Base-by-base conservation (phyloP, 2,329 filamentous ascomycete species). In the Phaeosphaeria sp. region DNA sequence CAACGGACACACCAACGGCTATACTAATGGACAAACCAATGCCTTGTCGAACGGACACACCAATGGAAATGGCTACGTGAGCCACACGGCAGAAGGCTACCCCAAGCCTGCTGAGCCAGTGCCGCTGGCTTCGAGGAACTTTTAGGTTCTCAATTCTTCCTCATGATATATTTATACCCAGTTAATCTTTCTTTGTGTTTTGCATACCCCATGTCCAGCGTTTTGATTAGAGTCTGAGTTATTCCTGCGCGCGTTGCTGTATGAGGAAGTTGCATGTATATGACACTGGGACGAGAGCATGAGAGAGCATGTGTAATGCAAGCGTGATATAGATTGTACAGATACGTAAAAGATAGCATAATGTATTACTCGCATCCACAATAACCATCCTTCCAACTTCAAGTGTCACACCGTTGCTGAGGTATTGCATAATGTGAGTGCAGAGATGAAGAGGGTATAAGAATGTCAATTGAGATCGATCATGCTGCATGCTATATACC, bases 401-500 rank as follows among this genome's bases (percentile, higher is more conserved):
- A 9, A 18, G 17, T 18, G 41, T 9, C n/a, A 43, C 20, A 11
- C 17, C n/a, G 20, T 7, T 43, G 9, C 17, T 25, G 42, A 17
- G 15, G 39, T 20, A n/a, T n/a, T 10, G 6, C n/a, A 17, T 10
- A 23, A 22, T 1, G 17, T 41, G n/a, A 39, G 17, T 27, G n/a
- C 21, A 44, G 18, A 33, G 20, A 22, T 41, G 42, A 54, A 54
- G 55, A 62, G 67, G 60, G 62, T 66, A 64, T 69, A 69, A 68
- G 55, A 66, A 70, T 69, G 62, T 69, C 65, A 72, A 73, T 72
- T 62, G 58, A 72, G 9, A 72, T 21, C 36, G n/a, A 47, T 72
- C 71, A 73, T 75, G 68, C 72, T 69, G 59, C 71, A 71, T 70
- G 69, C 71, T 76, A 76, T 76, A 74, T 77, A 77, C 72, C 70